phyloP scores from a whole-genome alignment of 192 early-diverging fungal genomes.

The Jimgerdemannia flammicorona region DNA sequence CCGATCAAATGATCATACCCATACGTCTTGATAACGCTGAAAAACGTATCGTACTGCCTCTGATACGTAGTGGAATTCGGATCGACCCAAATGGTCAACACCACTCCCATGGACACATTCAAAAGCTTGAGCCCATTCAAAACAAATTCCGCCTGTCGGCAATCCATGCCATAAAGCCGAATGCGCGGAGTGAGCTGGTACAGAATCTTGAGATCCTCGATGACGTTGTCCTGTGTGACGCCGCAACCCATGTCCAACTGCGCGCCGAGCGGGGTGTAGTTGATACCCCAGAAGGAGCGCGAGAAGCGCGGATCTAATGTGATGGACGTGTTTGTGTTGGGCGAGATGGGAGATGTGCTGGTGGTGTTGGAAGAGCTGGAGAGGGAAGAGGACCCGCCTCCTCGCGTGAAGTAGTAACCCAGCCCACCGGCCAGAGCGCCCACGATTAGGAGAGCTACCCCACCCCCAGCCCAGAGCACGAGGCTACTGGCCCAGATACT shows the following conservation, averaged over 20 bases:
- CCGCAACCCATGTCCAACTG: slow-evolving; percentile 33
- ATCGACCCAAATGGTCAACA: slow-evolving; percentile 42
- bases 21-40: slow-evolving; percentile 26
- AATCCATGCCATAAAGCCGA: slow-evolving; percentile 43
- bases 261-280: slow-evolving; percentile 33
- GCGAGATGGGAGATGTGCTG: neutral
- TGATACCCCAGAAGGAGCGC: slow-evolving; percentile 38
- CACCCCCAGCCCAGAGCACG: too few relatives aligned
- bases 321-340: neutral
- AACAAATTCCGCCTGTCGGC: slow-evolving; percentile 30
- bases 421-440: neutral
- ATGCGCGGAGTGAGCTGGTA: slow-evolving; percentile 38
- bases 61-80: slow-evolving; percentile 26
- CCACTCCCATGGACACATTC: slow-evolving; percentile 31
- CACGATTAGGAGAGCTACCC: neutral
- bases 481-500: too few relatives aligned
- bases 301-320: slow-evolving; percentile 18
- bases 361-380: neutral
- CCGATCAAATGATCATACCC: slow-evolving; percentile 36
- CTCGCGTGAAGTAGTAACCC: neutral
- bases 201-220: slow-evolving; percentile 35
- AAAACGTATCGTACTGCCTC: slow-evolving; percentile 33
- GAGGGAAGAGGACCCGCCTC: neutral
- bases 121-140: slow-evolving; percentile 30
- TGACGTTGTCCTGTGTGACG: slow-evolving; percentile 26